Evolutionary conservation across 768 basidiomycete species (phyloP).

Genomic region (Russula abietina): DNA sequence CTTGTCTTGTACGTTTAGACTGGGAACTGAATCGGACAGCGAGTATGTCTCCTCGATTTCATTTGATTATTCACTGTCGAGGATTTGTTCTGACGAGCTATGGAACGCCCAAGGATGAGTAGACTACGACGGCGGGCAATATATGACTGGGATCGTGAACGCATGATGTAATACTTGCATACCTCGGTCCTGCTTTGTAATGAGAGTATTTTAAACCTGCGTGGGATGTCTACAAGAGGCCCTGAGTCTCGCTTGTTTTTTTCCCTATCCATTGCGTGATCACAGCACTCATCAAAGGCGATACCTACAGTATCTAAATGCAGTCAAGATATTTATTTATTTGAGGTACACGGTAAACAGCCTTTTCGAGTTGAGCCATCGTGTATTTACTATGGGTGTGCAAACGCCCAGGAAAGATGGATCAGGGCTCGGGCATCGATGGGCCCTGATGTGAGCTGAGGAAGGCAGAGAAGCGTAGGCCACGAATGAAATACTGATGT

Average conservation of each 20-base stretch:
- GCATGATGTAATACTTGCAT: not conserved
- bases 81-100: not conserved
- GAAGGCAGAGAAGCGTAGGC: not conserved
- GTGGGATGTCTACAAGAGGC: not conserved
- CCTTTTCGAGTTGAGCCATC: not conserved
- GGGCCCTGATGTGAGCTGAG: too few species aligned
- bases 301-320: slow-evolving; percentile 2
- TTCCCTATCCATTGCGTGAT: not conserved
- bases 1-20: slow-evolving; percentile 40
- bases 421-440: not conserved
- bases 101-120: not conserved
- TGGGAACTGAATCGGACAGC: slow-evolving; percentile 96
- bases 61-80: slow-evolving; percentile 38
- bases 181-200: not conserved
- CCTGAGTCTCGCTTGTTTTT: not conserved
- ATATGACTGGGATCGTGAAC: not conserved
- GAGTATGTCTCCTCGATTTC: slow-evolving; percentile 49
- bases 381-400: not conserved
- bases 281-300: not conserved
- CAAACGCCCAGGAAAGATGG: not conserved
- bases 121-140: not conserved
- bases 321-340: not conserved
- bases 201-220: not conserved
- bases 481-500: not conserved
- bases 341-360: not conserved